Conservation (phyloP, 257 asterid species). For the Capsicum chinense region DNA sequence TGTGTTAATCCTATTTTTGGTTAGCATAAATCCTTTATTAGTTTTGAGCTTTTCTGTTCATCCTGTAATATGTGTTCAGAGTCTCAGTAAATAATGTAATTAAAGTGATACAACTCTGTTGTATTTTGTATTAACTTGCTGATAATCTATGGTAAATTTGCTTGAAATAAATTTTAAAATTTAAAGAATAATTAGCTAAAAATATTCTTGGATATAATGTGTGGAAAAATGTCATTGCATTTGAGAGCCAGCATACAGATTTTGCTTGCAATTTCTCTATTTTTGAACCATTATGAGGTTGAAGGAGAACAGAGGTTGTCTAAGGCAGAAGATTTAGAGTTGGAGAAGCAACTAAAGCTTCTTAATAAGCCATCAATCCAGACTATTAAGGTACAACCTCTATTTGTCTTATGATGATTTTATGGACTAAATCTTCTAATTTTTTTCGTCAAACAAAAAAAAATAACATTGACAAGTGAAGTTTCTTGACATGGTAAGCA, state of each 20-base stretch:
- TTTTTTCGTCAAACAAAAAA: too few species aligned
- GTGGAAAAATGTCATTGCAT: not conserved
- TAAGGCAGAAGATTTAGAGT: not conserved
- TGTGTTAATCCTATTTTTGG: not conserved
- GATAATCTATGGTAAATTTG: not conserved
- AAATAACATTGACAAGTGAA: too few species aligned
- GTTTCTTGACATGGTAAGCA: too few species aligned
- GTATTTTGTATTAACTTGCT: not conserved
- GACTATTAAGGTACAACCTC: not conserved
- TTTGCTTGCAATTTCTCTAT: not conserved
- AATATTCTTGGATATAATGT: not conserved
- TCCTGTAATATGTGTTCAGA: not conserved
- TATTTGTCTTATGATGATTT: not conserved
- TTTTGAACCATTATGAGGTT: not conserved
- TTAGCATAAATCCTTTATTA: not conserved
- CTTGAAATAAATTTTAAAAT: not conserved
- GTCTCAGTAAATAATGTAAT: not conserved
- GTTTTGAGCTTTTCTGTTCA: not conserved
- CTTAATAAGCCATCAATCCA: not conserved
- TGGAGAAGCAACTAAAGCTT: not conserved
- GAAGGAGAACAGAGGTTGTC: not conserved
- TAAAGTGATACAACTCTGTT: not conserved
- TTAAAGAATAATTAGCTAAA: not conserved
- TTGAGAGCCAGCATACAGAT: not conserved
- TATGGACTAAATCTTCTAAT: too few species aligned